These are phyloP conservation scores for Hansenula sp. DNA, from an alignment of 1,139 yeast species.

Conservation along the genomic window DNA sequence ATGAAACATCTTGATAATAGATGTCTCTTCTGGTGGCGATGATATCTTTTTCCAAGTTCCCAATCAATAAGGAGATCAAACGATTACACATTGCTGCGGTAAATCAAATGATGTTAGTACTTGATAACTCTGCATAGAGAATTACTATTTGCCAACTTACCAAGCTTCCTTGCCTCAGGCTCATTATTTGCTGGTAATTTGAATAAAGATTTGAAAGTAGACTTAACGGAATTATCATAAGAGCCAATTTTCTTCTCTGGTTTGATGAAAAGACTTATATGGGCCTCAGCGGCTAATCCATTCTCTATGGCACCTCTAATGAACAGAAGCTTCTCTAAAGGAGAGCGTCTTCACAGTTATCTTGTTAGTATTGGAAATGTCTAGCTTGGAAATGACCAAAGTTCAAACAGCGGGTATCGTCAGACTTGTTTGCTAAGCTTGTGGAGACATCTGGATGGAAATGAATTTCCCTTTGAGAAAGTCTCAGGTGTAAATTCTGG, in stretches of 20 bases:
- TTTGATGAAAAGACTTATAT: neutral
- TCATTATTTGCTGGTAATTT: neutral
- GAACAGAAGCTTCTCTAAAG: neutral
- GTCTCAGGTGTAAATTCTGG: neutral
- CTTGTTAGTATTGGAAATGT: neutral
- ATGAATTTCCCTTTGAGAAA: neutral
- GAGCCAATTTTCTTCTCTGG: neutral
- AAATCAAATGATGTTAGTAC: conserved; percentile 5
- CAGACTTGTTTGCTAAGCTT: neutral
- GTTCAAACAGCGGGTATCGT: neutral
- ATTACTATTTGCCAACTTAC: neutral
- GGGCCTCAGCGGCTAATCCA: neutral
- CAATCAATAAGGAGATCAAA: conserved; percentile 12
- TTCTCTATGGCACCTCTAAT: neutral
- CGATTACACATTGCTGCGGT: conserved; percentile 5
- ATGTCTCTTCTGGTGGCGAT: conserved; percentile 57
- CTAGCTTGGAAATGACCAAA: neutral
- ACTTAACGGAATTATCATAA: neutral
- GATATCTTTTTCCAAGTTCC: conserved; percentile 21
- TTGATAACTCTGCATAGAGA: neutral
- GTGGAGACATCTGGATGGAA: conserved; percentile 1
- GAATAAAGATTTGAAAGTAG: neutral
- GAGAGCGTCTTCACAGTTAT: neutral
- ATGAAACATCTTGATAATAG: conserved; percentile 57
- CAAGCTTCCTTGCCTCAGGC: neutral